phyloP scores from a whole-genome alignment of 139 green algal genomes.

The Chlorella ohadii region DNA sequence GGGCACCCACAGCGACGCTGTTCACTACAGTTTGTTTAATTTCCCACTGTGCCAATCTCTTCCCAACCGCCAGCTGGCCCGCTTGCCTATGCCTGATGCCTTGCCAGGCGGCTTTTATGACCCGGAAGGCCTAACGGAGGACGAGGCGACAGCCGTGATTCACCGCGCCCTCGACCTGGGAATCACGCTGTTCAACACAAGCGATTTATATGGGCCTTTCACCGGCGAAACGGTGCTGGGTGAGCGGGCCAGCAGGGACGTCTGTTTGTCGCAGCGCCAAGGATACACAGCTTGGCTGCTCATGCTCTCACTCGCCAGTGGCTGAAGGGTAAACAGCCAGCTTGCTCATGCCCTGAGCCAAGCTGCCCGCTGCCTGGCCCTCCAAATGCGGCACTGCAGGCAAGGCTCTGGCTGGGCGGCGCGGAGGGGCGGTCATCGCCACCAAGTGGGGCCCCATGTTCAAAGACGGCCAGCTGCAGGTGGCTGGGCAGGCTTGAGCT shows the following conservation, averaged over 20 bases:
- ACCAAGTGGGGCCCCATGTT: slow-evolving; percentile 60
- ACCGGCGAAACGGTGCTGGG: slow-evolving; percentile 74
- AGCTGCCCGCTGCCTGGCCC: no score
- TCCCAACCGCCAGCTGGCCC: no score
- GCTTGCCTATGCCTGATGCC: no score
- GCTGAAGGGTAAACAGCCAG: no score
- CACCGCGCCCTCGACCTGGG: slow-evolving; percentile 60
- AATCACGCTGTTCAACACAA: slow-evolving; percentile 67
- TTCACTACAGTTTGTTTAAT: no score
- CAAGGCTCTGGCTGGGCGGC: slow-evolving; percentile 26
- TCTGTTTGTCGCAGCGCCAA: no score
- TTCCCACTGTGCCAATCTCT: no score
- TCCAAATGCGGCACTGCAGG: not conserved
- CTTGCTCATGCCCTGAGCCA: no score
- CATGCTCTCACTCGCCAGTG: no score
- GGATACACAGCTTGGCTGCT: no score
- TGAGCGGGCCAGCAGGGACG: slow-evolving; percentile 11
- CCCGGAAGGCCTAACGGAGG: slow-evolving; percentile 21
- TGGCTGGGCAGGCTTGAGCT: not conserved
- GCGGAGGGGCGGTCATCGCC: slow-evolving; percentile 40
- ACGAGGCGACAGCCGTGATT: slow-evolving; percentile 55
- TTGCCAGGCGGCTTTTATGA: slow-evolving; percentile 1
- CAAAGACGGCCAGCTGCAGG: not conserved
- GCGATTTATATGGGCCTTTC: slow-evolving; percentile 69
- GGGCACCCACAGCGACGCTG: no score